Evolutionary conservation across 2,329 filamentous ascomycete genomes (phyloP).

Genomic region (Rasamsonia emersonii): DNA sequence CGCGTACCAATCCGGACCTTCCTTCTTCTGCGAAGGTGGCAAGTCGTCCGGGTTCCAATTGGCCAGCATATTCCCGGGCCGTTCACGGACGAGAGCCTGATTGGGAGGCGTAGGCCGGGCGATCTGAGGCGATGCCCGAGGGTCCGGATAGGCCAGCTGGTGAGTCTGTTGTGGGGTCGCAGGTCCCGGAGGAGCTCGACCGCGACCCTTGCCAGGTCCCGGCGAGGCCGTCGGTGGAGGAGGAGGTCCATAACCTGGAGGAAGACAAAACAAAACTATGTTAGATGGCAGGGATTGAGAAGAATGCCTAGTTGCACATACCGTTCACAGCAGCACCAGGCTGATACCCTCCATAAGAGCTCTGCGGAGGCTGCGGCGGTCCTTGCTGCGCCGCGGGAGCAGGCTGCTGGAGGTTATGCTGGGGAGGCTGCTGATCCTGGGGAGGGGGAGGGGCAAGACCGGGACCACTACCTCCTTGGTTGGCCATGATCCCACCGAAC

Average conservation of each 20-base stretch:
- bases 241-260: slow-evolving; percentile 62
- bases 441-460: slow-evolving; percentile 69
- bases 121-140: slow-evolving; percentile 75
- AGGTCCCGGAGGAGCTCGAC: slow-evolving; percentile 56
- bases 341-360: slow-evolving; percentile 64
- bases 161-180: slow-evolving; percentile 90
- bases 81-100: slow-evolving; percentile 40
- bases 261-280: slow-evolving; percentile 29
- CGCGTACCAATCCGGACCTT: slow-evolving; percentile 86
- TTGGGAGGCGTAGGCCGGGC: slow-evolving; percentile 68
- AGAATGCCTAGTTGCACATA: slow-evolving; percentile 31
- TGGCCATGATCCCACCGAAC: slow-evolving; percentile 93
- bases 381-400: slow-evolving; percentile 49
- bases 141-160: slow-evolving; percentile 75
- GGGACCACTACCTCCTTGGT: slow-evolving; percentile 73
- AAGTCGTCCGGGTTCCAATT: slow-evolving; percentile 83
- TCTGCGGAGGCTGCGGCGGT: slow-evolving; percentile 61
- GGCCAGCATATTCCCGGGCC: slow-evolving; percentile 63
- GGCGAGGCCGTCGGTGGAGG: slow-evolving; percentile 83
- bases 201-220: slow-evolving; percentile 67
- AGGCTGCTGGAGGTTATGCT: slow-evolving; percentile 52
- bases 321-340: slow-evolving; percentile 55
- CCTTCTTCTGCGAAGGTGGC: slow-evolving; percentile 79
- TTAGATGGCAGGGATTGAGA: slow-evolving; percentile 24
- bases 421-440: slow-evolving; percentile 53